Evolutionary conservation across 2,329 filamentous ascomycete species (phyloP), one percentile per base, ranked within the genome.

Genomic region (Aureobasidium sp.): DNA sequence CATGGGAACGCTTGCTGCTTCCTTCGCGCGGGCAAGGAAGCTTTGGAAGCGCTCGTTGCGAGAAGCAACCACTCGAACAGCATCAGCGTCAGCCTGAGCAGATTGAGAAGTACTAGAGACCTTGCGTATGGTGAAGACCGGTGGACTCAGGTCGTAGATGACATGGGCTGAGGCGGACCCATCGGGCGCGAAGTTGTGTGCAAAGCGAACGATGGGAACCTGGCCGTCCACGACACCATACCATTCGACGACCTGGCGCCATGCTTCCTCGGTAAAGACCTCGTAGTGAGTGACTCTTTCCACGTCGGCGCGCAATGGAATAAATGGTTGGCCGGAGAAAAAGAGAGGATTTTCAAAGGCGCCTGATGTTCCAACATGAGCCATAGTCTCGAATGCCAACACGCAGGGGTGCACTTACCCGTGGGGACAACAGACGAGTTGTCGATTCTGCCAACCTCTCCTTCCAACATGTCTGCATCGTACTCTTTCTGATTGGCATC

Each of bases 111-210:
- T 42, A 6, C 27, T 35, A 6, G 39, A 30, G 1, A 97, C 74
- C 60, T 91, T 89, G 64, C 95, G 83, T 56, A 97, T 76, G 1
- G 84, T 88, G 66, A 96, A 88, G 38, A 95, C 77, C 0, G 88
- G 89, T 4, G 90, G 93, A 62, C 90, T 82, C 35, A 89, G 75
- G 70, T 97, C 93, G 66, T 86, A 95, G 61, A 86, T 75, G 41
- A 95, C 71, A 58, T 95, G 88, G 3, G 71, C 63, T 4, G 27
- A 32, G 14, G 71, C 70, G n/a, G 71, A 64, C 2, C 76, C 77
- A 35, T 80, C 77, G 1, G 76, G 73, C 6, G 83, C 78, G 25
- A 85, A 90, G 67, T 95, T 86, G 68, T 91, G 86, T 32, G 86
- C 90, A 59, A 79, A 79, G 55, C 93, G 83, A 40, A 81, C 71